Base-by-base conservation (phyloP, 1,139 yeast species). In the Meyerozyma carpophila region DNA sequence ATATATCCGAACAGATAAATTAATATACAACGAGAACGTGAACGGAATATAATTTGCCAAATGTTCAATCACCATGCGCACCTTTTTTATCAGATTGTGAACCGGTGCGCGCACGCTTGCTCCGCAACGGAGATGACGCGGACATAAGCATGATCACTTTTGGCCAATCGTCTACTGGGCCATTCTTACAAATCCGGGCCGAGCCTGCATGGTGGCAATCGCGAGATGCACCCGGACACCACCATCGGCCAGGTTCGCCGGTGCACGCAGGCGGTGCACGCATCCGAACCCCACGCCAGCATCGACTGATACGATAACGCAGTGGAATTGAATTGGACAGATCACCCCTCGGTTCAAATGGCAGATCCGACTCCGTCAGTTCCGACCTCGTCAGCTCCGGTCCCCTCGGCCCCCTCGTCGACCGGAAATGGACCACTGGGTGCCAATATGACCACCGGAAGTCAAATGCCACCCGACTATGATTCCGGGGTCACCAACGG, bases 401-500 rank as follows among this genome's bases (percentile, higher is more conserved):
- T 13, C 13, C 13, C 13, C 11, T 3, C 29, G 6, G 8, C 24
- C 4, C 6, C 29, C 6, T 5, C 13, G 29, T 10, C 29, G 13
- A 27, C 29, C 29, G 29, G 29, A n/a, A 27, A 27, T 27, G 34
- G 34, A 28, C 8, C 6, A 14, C 34, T 21, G 16, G 20, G 34
- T 16, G 14, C 10, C 2, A 9, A 7, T 7, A 21, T 21, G 3
- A 9, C 16, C 9, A 9, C 37, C 21, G 37, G 37, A 9, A 20
- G 3, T 13, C 37, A 34, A 25, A 9, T 9, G 16, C 21, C 21
- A 8, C 37, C 37, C 18, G 58, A 55, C n/a, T 50, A 56, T 45
- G 70, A 65, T 24, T 64, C 75, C 4, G 87, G 87, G 4, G 87
- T 82, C 5, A 70, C 84, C 41, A 81, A 82, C 55, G 84, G 84